Conservation (phyloP, 2,329 filamentous ascomycete genomes). For the Chaetomiaceae sp. region DNA sequence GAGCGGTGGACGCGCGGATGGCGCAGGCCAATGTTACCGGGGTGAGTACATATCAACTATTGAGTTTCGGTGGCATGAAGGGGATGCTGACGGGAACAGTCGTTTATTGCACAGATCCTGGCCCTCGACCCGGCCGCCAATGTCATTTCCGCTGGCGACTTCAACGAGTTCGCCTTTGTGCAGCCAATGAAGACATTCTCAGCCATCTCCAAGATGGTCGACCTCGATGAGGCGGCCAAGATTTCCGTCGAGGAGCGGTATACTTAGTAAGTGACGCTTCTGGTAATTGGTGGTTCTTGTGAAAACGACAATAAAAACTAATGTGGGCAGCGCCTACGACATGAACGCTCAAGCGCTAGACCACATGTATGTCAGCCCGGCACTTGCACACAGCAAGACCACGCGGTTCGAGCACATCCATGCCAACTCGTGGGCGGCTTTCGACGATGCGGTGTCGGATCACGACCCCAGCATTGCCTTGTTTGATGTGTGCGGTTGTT, state of each 20-base stretch:
- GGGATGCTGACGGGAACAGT: conserved; percentile 28
- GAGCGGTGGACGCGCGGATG: conserved; percentile 53
- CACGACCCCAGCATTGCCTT: conserved; percentile 65
- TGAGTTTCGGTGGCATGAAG: no score
- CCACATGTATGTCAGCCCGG: conserved; percentile 62
- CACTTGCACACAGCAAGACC: conserved; percentile 36
- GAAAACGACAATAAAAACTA: no score
- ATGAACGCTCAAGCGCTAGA: conserved; percentile 67
- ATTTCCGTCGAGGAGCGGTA: conserved; percentile 58
- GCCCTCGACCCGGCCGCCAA: conserved; percentile 50
- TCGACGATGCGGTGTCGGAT: conserved; percentile 56
- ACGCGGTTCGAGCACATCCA: conserved; percentile 62
- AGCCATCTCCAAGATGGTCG: conserved; percentile 50
- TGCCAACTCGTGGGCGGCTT: conserved; percentile 63
- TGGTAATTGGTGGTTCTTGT: background rate
- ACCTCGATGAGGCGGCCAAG: conserved; percentile 57
- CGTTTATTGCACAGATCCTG: conserved; percentile 57
- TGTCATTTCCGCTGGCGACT: conserved; percentile 62
- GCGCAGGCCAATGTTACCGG: conserved; percentile 57
- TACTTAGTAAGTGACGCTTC: conserved; percentile 46
- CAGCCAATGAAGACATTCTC: conserved; percentile 54
- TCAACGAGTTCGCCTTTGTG: conserved; percentile 67
- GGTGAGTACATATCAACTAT: conserved; percentile 33
- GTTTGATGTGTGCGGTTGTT: conserved; percentile 54
- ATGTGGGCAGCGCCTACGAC: conserved; percentile 54